Conservation (phyloP, 306 rosid species). For the Sophora flavescens region DNA sequence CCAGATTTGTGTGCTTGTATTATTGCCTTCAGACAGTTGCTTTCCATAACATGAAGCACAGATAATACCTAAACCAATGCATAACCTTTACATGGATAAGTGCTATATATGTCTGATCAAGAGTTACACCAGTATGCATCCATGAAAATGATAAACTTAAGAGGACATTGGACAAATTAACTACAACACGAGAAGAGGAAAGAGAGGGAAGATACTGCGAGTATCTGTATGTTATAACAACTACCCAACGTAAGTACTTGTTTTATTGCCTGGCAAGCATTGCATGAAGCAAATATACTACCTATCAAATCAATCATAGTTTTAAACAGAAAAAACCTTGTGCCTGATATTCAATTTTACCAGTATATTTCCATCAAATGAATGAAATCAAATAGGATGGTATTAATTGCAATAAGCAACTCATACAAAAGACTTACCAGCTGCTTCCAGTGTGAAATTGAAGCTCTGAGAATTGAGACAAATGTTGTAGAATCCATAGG, state of each 20-base stretch:
- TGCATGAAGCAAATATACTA: not conserved
- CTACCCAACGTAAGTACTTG: not conserved
- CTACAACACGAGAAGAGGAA: constrained; percentile 3
- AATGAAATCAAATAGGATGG: constrained; percentile 4
- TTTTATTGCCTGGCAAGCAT: not conserved
- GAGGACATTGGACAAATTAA: not conserved
- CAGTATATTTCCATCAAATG: constrained; percentile 31
- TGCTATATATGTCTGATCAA: not conserved
- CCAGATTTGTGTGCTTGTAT: not conserved
- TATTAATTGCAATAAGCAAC: not conserved
- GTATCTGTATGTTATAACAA: not conserved
- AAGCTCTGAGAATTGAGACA: constrained; percentile 60
- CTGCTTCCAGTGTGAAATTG: constrained; percentile 72
- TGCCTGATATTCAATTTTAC: not conserved
- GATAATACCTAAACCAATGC: not conserved
- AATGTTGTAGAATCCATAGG: constrained; percentile 63
- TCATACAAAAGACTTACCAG: constrained; percentile 58
- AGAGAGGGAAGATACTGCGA: not conserved
- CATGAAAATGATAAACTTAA: constrained; percentile 1
- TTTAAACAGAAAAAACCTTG: constrained; percentile 2
- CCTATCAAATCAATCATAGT: not conserved
- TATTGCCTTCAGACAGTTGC: not conserved
- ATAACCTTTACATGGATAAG: constrained; percentile 17
- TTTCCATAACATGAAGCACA: not conserved
- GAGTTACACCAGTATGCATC: not conserved